These are phyloP conservation scores for Tulasnella sp. DNA, from an alignment of 768 basidiomycete species.

Conservation along the genomic window DNA sequence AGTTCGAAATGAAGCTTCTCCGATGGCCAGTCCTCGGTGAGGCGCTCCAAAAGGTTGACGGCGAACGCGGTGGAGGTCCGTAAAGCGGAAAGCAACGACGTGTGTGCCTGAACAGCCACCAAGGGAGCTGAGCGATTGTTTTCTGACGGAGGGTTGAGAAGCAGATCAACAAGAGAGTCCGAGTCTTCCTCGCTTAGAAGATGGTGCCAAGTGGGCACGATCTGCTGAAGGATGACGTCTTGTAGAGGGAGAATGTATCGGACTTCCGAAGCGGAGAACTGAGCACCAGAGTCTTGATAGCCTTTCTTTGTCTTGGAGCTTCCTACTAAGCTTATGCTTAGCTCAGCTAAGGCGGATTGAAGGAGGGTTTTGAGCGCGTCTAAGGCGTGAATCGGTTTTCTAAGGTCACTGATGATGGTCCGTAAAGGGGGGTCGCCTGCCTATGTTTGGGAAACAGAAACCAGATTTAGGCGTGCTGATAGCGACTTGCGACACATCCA, in stretches of 20 bases:
- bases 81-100: constrained; percentile 55
- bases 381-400: neutral
- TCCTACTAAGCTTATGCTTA: no score
- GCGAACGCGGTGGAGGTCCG: constrained; percentile 38
- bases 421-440: neutral
- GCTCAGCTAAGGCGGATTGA: neutral
- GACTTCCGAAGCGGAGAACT: neutral
- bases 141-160: constrained; percentile 52
- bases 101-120: constrained; percentile 24
- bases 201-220: constrained; percentile 59
- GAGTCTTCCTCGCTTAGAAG: constrained; percentile 39
- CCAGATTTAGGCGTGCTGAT: neutral
- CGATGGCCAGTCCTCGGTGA: constrained; percentile 53
- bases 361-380: neutral
- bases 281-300: neutral
- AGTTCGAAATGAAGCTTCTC: constrained; percentile 51
- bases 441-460: neutral
- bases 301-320: neutral
- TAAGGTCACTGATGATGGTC: neutral
- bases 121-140: constrained; percentile 38
- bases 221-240: constrained; percentile 44
- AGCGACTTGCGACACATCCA: neutral
- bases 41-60: constrained; percentile 40
- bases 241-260: constrained; percentile 47
- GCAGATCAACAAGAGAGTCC: constrained; percentile 43